These are phyloP conservation scores for Bryopsis sp. DNA, from an alignment of 139 green algal genomes.

Conservation along the genomic window DNA sequence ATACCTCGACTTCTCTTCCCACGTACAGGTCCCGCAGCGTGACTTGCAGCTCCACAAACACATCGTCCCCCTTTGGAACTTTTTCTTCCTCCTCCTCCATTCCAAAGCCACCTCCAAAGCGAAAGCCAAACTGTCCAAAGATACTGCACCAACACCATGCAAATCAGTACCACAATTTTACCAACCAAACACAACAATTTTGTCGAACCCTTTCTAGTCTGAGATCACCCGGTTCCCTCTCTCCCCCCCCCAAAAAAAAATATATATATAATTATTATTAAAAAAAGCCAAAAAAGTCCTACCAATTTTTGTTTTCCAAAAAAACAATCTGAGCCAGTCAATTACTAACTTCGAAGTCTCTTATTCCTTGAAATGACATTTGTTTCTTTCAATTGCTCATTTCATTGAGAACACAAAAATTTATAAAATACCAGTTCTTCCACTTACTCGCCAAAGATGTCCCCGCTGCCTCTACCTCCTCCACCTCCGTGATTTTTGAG, in stretches of 20 bases:
- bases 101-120: conserved; percentile 35
- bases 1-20: conserved; percentile 65
- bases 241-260: too few relatives aligned
- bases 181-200: too few relatives aligned
- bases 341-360: too few relatives aligned
- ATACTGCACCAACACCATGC: conserved; percentile 35
- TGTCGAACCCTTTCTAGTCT: too few relatives aligned
- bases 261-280: background rate
- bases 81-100: conserved; percentile 70
- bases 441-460: conserved; percentile 84
- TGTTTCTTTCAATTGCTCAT: too few relatives aligned
- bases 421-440: conserved; percentile 14
- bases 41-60: conserved; percentile 75
- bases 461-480: conserved; percentile 33
- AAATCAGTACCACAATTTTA: too few relatives aligned
- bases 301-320: too few relatives aligned
- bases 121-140: conserved; percentile 58
- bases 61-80: conserved; percentile 70
- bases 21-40: conserved; percentile 88
- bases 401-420: background rate
- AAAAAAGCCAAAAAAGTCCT: background rate
- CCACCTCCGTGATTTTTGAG: conserved; percentile 83
- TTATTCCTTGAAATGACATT: too few relatives aligned
- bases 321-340: too few relatives aligned
- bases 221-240: too few relatives aligned